Percentiles rank a stretch among this genome's conserved stretches.
Conservation (phyloP, 2,329 filamentous ascomycete genomes). For the Trichophyton rubrum region DNA sequence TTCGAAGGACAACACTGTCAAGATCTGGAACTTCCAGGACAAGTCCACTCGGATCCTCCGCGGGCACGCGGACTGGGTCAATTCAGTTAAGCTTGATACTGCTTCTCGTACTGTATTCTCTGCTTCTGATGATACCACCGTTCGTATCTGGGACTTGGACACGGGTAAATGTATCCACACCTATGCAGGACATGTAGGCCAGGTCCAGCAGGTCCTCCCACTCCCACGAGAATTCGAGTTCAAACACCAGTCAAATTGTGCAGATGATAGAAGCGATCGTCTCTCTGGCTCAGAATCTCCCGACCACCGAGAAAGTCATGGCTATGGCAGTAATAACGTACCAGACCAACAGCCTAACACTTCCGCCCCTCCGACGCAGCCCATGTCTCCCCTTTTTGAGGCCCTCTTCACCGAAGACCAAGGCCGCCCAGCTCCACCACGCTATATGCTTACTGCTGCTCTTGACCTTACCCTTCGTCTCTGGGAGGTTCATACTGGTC, state of each 20-base stretch:
- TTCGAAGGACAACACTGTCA: constrained; percentile 78
- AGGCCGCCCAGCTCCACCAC: constrained; percentile 60
- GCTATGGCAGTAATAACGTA: constrained; percentile 15
- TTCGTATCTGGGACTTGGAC: constrained; percentile 88
- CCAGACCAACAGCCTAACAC: constrained; percentile 10
- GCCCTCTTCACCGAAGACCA: constrained; percentile 46
- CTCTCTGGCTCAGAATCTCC: constrained; percentile 10
- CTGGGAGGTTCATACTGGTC: constrained; percentile 75
- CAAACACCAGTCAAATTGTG: constrained; percentile 45
- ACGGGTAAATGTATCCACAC: constrained; percentile 61
- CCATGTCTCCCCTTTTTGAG: constrained; percentile 15
- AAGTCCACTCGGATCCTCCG: constrained; percentile 67
- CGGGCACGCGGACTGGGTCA: constrained; percentile 90
- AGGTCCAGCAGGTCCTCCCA: constrained; percentile 81
- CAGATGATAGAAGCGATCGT: constrained; percentile 17
- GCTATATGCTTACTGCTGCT: constrained; percentile 86
- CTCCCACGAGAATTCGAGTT: constrained; percentile 82
- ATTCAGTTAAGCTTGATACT: constrained; percentile 79
- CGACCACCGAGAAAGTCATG: neutral
- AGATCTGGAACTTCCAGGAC: constrained; percentile 83
- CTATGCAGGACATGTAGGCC: constrained; percentile 84
- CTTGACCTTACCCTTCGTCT: constrained; percentile 84
- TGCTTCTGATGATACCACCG: constrained; percentile 82
- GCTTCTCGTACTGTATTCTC: constrained; percentile 77
- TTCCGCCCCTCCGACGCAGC: constrained; percentile 14